Evolutionary conservation across 1,284 basidiomycete species (phyloP).

Genomic region (Boletellus sp.): DNA sequence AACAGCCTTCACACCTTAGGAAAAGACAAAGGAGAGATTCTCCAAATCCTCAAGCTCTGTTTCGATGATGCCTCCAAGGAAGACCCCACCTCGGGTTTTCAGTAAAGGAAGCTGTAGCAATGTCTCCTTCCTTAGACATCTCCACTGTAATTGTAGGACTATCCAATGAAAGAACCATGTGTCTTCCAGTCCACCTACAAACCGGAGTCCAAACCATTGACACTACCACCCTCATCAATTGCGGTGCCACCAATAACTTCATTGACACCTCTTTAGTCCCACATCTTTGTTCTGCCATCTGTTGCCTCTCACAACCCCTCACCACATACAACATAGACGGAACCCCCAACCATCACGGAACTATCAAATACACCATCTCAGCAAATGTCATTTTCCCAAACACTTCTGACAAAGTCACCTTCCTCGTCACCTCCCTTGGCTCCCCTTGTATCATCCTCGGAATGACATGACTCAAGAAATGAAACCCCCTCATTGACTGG

Average conservation of each 20-base stretch:
- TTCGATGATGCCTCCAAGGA: not conserved
- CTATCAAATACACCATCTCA: too few species aligned
- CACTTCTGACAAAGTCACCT: too few species aligned
- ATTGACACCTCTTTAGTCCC: not conserved
- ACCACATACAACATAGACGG: too few species aligned
- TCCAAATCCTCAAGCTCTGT: not conserved
- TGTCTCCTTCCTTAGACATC: not conserved
- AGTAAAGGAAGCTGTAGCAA: not conserved
- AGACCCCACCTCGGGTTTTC: not conserved
- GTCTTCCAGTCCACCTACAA: not conserved
- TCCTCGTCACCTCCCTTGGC: too few species aligned
- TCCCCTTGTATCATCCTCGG: too few species aligned
- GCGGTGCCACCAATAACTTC: not conserved
- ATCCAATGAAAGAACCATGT: not conserved
- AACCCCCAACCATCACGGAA: too few species aligned
- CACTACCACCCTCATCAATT: not conserved
- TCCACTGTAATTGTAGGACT: not conserved
- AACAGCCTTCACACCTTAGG: not conserved
- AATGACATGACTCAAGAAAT: too few species aligned
- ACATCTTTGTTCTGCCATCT: too few species aligned
- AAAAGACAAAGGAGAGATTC: not conserved
- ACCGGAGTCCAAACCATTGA: not conserved
- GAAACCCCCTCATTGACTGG: too few species aligned
- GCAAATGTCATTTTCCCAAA: too few species aligned
- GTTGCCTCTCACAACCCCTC: too few species aligned